Percentiles rank a stretch among this genome's conserved stretches.
Evolutionary conservation across 371 early-diverging fungal genomes (phyloP).

Genomic region (Mortierella sp.): DNA sequence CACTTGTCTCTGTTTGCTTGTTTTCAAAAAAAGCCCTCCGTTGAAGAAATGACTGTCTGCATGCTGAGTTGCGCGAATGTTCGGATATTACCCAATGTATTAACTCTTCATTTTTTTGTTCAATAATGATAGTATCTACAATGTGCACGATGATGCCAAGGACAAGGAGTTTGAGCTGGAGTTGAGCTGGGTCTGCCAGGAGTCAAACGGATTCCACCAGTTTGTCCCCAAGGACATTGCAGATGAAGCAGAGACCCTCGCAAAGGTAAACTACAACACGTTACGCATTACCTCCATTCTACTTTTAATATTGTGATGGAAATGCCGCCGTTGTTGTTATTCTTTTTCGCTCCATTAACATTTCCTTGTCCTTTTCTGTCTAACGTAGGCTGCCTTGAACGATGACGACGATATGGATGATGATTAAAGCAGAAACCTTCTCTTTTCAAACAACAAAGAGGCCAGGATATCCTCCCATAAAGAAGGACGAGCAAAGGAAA

Average conservation of each 20-base stretch:
- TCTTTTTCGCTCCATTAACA: too few species aligned
- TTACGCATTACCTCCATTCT: not conserved
- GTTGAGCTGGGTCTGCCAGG: slow-evolving; percentile 95
- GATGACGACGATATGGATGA: slow-evolving; percentile 55
- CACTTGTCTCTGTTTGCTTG: not conserved
- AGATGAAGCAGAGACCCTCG: slow-evolving; percentile 88
- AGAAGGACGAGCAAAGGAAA: not conserved
- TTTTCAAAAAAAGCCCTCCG: not conserved
- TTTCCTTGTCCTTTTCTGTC: not conserved
- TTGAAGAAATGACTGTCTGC: too few species aligned
- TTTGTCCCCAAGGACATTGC: slow-evolving; percentile 91
- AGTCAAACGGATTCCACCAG: slow-evolving; percentile 82
- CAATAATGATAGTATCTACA: slow-evolving; percentile 77
- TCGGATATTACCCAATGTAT: not conserved
- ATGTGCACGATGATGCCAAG: slow-evolving; percentile 96
- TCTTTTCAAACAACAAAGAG: not conserved
- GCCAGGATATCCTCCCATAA: not conserved
- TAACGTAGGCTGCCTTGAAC: slow-evolving; percentile 33
- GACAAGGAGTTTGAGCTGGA: slow-evolving; percentile 98
- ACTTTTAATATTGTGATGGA: not conserved
- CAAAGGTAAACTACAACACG: slow-evolving; percentile 69
- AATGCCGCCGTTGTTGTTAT: too few species aligned
- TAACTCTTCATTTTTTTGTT: not conserved
- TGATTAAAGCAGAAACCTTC: slow-evolving; percentile 10
- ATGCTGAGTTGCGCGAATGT: too few species aligned